Evolutionary conservation across 441 rosid genomes (phyloP), one percentile per base, ranked within the genome.

Genomic region (Pelargonium hybrid): DNA sequence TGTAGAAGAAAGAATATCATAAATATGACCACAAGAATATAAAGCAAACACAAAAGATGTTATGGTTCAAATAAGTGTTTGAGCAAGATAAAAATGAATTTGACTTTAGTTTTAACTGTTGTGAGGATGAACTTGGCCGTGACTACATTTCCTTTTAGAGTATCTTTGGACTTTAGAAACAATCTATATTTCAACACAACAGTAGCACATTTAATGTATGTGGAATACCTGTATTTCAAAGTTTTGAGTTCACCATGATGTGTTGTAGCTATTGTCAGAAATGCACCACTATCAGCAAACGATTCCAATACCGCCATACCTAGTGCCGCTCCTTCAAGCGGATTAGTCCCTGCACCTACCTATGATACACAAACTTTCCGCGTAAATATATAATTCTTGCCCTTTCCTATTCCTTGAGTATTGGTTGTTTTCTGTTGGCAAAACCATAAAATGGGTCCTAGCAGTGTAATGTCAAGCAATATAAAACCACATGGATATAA

Each of bases 321-420:
- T 69, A 93, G 81, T 50, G 97, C 97, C 73, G 98, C 96, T 73
- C 98, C 97, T 87, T 93, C 97, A 66, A 93, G 92, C 20, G 98
- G 98, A 85, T 93, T 93, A 70, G 98, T 93, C 72, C 98, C 97
- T 14, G 93, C 96, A 77, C 97, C 96, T 79, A 93, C 93, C 97
- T 93, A 78, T 37, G 29, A 48, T 73, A 65, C 70, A 63, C 47
- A 69, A 65, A 67, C 4, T 20, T 62, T 56, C 72, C 50, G 41
- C 54, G 17, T 45, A 41, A 73, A 29, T 45, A 26, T 54, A 50
- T 20, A n/a, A 45, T 62, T 9, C 54, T 57, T 61, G 29, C 56
- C 20, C 57, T 45, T 69, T 66, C 25, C 15, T 18, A 66, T 59
- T 1, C 20, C 21, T 7, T 15, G 9, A 37, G 43, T 37, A 37